phyloP scores from a whole-genome alignment of 2,329 filamentous ascomycete species.

The Magnaporthiopsis rhizophila region DNA sequence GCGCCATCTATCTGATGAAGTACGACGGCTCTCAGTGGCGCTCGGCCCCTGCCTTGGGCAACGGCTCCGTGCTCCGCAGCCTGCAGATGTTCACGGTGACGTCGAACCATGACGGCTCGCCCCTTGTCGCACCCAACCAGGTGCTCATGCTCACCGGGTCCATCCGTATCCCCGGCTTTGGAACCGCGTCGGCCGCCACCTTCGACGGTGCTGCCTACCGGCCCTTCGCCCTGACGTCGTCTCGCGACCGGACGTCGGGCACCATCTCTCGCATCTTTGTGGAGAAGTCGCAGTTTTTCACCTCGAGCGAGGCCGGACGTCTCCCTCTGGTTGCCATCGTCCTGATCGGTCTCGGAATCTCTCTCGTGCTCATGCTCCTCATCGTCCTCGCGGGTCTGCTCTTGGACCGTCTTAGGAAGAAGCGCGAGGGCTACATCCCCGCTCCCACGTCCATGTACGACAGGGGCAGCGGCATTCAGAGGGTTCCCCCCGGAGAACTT shows the following conservation, averaged over 20 bases:
- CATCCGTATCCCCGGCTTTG: constrained; percentile 66
- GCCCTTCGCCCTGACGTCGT: constrained; percentile 75
- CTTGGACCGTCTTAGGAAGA: constrained; percentile 68
- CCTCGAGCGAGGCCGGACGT: constrained; percentile 37
- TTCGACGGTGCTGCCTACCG: constrained; percentile 75
- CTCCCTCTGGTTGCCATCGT: constrained; percentile 71
- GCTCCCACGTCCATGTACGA: constrained; percentile 62
- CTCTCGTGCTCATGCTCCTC: constrained; percentile 68
- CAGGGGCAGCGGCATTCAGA: constrained; percentile 47
- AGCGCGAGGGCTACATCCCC: constrained; percentile 71
- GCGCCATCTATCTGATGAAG: constrained; percentile 71
- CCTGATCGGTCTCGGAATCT: constrained; percentile 71
- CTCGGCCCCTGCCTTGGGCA: constrained; percentile 54
- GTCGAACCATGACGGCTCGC: constrained; percentile 54
- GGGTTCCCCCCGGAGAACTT: constrained; percentile 54
- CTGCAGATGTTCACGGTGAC: constrained; percentile 74
- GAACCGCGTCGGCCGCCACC: constrained; percentile 75
- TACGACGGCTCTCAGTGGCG: constrained; percentile 69
- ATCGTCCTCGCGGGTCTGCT: constrained; percentile 68
- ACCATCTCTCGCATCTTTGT: constrained; percentile 79
- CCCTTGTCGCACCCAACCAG: constrained; percentile 58
- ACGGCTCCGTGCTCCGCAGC: constrained; percentile 62
- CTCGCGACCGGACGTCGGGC: constrained; percentile 54
- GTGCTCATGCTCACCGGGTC: constrained; percentile 78
- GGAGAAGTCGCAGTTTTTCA: constrained; percentile 71